Conservation (phyloP, 2,329 filamentous ascomycete genomes). For the Penicillium sp. region DNA sequence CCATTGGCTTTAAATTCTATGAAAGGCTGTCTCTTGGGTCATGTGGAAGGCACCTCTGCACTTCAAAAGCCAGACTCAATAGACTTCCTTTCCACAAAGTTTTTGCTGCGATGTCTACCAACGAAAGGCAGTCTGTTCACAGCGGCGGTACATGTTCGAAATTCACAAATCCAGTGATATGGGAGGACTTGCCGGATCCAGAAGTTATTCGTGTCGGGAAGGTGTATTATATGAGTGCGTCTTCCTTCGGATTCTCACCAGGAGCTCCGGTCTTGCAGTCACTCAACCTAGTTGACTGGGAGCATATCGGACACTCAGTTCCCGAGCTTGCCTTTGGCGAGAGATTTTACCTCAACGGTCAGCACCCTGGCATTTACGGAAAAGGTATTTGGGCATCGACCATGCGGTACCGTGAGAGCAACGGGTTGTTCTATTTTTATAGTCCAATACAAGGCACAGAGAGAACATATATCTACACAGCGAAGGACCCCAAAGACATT, state of each 20-base stretch:
- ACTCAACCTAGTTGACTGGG: constrained; percentile 56
- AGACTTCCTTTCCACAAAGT: too few relatives aligned
- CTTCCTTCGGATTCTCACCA: constrained; percentile 57
- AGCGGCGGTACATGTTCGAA: too few relatives aligned
- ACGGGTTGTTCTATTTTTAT: too few relatives aligned
- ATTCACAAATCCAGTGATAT: constrained; percentile 55
- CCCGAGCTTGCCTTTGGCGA: constrained; percentile 47
- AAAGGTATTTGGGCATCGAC: constrained; percentile 58
- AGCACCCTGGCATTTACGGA: constrained; percentile 50
- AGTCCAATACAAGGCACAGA: constrained; percentile 60
- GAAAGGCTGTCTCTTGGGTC: too few relatives aligned
- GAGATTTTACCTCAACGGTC: constrained; percentile 49
- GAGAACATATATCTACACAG: constrained; percentile 56
- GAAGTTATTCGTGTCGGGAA: constrained; percentile 53
- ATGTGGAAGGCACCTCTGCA: too few relatives aligned
- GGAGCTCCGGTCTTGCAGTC: constrained; percentile 58
- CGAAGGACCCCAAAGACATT: constrained; percentile 41
- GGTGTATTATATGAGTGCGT: constrained; percentile 57
- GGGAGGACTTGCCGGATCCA: constrained; percentile 55
- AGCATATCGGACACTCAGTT: constrained; percentile 46
- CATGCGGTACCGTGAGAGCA: constrained; percentile 52
- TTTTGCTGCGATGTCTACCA: too few relatives aligned
- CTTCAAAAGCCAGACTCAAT: too few relatives aligned
- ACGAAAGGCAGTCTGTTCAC: too few relatives aligned
- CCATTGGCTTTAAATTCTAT: too few relatives aligned